Evolutionary conservation across 1,284 basidiomycete species (phyloP), one percentile per base, ranked within the genome.

Genomic region (Marasmius sp.): DNA sequence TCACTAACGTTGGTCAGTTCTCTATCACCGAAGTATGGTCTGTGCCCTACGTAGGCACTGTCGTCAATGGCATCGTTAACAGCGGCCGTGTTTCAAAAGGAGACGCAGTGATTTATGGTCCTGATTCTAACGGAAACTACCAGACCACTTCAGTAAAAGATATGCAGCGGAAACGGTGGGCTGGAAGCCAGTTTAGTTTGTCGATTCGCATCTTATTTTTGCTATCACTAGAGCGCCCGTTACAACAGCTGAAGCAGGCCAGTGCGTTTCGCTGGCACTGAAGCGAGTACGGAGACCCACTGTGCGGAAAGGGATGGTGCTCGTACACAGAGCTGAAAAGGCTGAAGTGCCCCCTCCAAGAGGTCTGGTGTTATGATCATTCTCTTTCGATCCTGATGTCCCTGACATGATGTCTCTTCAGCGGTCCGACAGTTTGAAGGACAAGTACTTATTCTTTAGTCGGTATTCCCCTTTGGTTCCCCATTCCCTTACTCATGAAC

Each of bases 31-130:
- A 94, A 68, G 86, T 93, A 27, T 95, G 91, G 86, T 92, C 91
- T 55, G 94, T 96, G 22, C 95, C 95, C 0, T 97, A 96, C 67
- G 94, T 97, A 2, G 96, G 97, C 39, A 97, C 95, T 1, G 97
- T 98, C 6, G 93, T 97, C 33, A 95, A 94, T 68, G 95, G 96
- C 1, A 95, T 97, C 61, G 75, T 97, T 60, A 92, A 93, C 65
- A 81, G 88, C 34, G 93, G 94, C 7, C 81, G 78, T 18, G 79
- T 94, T 62, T 92, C 91, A 71, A 82, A 87, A 6, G 94, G 94
- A 37, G 96, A 99, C 70, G 74, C 86, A 0, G 86, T 98, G 27
- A 77, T 95, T 47, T 80, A 98, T 48, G 97, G 97, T 0, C 97
- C 97, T 1, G 97, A 99, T 74, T 87, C 92, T 0, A 92, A 97